phyloP scores from a whole-genome alignment of 2,329 filamentous ascomycete genomes.

The Colletotrichum sojae region DNA sequence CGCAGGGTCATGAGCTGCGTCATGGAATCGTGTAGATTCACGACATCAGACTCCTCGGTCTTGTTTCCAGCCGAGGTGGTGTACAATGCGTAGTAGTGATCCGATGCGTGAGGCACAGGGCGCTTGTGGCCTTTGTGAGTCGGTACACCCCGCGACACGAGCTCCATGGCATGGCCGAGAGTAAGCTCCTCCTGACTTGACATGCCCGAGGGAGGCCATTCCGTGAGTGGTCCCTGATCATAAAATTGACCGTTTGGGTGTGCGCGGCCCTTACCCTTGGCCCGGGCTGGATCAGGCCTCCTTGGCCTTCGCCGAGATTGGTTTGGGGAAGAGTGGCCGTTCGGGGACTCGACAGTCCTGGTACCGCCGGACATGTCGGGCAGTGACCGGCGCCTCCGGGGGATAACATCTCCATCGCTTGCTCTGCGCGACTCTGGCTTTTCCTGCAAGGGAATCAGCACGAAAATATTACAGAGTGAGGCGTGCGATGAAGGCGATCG shows the following conservation, averaged over 20 bases:
- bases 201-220: conserved; percentile 71
- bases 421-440: conserved; percentile 49
- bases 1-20: conserved; percentile 71
- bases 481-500: conserved; percentile 40
- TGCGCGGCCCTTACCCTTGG: conserved; percentile 58
- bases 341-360: conserved; percentile 35
- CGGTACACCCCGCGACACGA: conserved; percentile 72
- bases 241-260: conserved; percentile 48
- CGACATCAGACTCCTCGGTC: conserved; percentile 60
- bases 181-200: conserved; percentile 64
- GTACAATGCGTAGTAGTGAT: conserved; percentile 70
- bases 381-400: conserved; percentile 44
- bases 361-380: conserved; percentile 23
- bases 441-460: conserved; percentile 44
- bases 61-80: conserved; percentile 64
- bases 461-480: not conserved
- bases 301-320: conserved; percentile 58
- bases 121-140: conserved; percentile 69
- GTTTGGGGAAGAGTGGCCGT: conserved; percentile 15
- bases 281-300: conserved; percentile 53
- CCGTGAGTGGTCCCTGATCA: conserved; percentile 57
- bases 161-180: conserved; percentile 67
- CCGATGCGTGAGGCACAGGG: conserved; percentile 67
- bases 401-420: conserved; percentile 52
- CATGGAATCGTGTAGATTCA: conserved; percentile 69